Evolutionary conservation across 176 grass and related monocot species (phyloP), one percentile per base, ranked within the genome.

Genomic region (Bonia amplexicaulis): DNA sequence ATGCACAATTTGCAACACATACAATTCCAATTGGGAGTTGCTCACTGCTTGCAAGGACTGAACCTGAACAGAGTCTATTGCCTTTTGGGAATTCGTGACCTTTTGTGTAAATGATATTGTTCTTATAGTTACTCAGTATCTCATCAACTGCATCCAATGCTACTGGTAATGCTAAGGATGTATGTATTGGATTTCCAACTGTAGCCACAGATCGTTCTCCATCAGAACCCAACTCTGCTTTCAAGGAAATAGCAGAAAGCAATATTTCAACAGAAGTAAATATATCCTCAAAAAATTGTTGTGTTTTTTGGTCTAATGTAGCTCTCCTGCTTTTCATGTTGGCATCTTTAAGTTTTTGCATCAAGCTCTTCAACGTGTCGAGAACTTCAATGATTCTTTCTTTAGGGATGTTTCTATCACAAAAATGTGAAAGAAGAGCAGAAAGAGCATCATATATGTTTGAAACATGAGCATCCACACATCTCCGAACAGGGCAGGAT

Each of bases 401-500:
- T 87, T 85, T 85, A 85, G 86, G 58, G 69, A 70, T 37, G 41
- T 90, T 74, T 71, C 77, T 74, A 73, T 84, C 88, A 91, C 45
- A 46, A 78, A 90, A 84, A 79, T 85, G 87, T 25, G 25, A 90
- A 75, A 83, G 66, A 85, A 98, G 26, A 59, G 73, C 63, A 91
- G 88, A 84, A 80, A 99, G 88, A 83, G 86, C 85, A 89, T 87
- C 84, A 79, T 93, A 89, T 85, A 96, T 84, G 45, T 85, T 73
- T 94, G 93, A 85, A 82, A 99, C 90, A 89, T 99, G 96, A 93
- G 78, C 81, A 94, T 99, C 93, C 75, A 99, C 87, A 73, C 93
- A 99, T 91, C 77, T 83, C 54, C 96, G 81, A 82, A 88, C 44
- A 61, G 96, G 90, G 23, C 96, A 99, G 52, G 90, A 93, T 64